Conservation (phyloP, 495 filamentous ascomycete species). For the Hypoxylon cercidicola region DNA sequence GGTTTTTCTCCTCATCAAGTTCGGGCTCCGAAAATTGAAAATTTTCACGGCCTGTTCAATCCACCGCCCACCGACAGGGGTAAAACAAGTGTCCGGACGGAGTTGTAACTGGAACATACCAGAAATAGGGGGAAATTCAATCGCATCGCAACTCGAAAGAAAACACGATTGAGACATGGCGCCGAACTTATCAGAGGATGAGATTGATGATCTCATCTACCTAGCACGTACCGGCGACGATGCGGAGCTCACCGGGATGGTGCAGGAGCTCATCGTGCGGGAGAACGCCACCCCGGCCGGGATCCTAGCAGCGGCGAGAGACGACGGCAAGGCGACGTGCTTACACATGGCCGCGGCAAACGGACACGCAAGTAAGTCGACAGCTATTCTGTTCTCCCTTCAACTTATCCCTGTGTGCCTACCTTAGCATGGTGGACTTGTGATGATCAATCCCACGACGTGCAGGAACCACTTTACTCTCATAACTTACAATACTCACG, state of each 20-base stretch:
- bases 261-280: slow-evolving; percentile 66
- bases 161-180: slow-evolving; percentile 50
- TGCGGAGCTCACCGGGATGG: slow-evolving; percentile 69
- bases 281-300: slow-evolving; percentile 61
- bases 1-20: too few relatives aligned
- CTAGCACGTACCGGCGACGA: slow-evolving; percentile 79
- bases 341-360: slow-evolving; percentile 93
- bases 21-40: too few relatives aligned
- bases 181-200: slow-evolving; percentile 71
- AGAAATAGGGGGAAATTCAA: too few relatives aligned
- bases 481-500: neutral
- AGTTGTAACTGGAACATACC: too few relatives aligned
- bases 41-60: neutral
- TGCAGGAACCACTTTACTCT: neutral
- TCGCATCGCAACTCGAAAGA: neutral
- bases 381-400: neutral
- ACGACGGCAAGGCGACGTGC: slow-evolving; percentile 76
- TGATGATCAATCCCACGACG: neutral
- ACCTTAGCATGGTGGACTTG: neutral
- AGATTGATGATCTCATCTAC: slow-evolving; percentile 90
- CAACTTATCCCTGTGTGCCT: too few relatives aligned
- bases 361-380: slow-evolving; percentile 75
- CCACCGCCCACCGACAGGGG: neutral
- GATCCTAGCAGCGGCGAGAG: slow-evolving; percentile 72
- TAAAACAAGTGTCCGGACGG: too few relatives aligned